Conservation (phyloP, 305 asterid species). For the Plantago coronopus region DNA sequence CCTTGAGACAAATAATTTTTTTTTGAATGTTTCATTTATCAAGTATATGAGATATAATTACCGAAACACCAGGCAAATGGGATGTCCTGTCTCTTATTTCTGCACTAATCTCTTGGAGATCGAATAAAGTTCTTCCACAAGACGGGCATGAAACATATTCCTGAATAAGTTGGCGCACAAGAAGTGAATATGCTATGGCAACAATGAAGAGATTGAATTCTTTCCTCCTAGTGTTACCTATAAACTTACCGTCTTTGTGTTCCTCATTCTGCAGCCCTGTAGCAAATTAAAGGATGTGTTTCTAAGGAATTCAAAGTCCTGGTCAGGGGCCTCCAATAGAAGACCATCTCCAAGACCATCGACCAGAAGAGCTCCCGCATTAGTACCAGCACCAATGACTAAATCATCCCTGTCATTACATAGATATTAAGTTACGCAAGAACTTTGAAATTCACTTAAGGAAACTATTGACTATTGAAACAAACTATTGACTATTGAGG, state of each 20-base stretch:
- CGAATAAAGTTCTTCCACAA: constrained; percentile 94
- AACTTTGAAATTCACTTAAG: constrained; percentile 14
- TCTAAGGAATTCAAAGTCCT: constrained; percentile 83
- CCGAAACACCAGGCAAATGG: constrained; percentile 99
- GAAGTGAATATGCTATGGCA: background rate
- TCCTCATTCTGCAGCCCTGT: constrained; percentile 99
- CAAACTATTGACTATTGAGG: no score
- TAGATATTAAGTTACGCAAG: constrained; percentile 16
- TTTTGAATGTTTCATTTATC: constrained; percentile 1
- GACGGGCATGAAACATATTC: constrained; percentile 99
- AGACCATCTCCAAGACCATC: constrained; percentile 98
- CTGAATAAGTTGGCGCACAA: constrained; percentile 32
- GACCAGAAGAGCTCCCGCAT: constrained; percentile 87
- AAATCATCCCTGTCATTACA: constrained; percentile 68
- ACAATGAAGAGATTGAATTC: background rate
- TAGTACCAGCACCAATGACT: constrained; percentile 90
- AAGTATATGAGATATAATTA: constrained; percentile 30
- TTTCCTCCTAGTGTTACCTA: constrained; percentile 4
- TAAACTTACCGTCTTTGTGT: constrained; percentile 87
- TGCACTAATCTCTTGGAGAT: constrained; percentile 99
- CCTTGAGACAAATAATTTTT: background rate
- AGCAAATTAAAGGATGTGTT: constrained; percentile 91
- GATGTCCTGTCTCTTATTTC: constrained; percentile 91
- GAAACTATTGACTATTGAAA: no score
- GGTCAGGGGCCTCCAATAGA: constrained; percentile 81